Conservation (phyloP, 371 early-diverging fungal species). For the Sporodiniella umbellata region DNA sequence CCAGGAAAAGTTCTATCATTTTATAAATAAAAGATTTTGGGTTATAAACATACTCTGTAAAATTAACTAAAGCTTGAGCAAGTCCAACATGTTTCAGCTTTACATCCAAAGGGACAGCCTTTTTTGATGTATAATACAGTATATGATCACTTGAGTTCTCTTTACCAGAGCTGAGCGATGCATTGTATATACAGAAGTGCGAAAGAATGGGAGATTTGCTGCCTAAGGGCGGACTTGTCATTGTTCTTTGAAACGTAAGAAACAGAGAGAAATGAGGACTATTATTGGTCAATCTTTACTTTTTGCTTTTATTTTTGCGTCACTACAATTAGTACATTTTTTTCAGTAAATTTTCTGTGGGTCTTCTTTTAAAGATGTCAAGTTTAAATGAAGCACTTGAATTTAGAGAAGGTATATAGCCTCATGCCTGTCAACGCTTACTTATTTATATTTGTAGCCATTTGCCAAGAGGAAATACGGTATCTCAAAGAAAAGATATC, state of each 20-base stretch:
- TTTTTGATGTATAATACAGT: slow-evolving; percentile 71
- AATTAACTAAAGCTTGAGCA: slow-evolving; percentile 77
- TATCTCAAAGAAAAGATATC: neutral
- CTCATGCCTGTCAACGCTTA: neutral
- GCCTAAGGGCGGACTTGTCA: slow-evolving; percentile 17
- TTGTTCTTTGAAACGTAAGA: neutral
- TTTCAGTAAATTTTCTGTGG: neutral
- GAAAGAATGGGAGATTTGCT: slow-evolving; percentile 50
- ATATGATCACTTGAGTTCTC: slow-evolving; percentile 74
- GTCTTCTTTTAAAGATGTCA: neutral
- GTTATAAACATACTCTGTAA: slow-evolving; percentile 57
- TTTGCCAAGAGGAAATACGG: neutral
- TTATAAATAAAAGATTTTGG: neutral
- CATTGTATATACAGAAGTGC: slow-evolving; percentile 78
- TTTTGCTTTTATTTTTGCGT: neutral
- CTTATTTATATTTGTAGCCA: neutral
- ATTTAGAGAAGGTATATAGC: neutral
- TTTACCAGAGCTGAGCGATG: slow-evolving; percentile 66
- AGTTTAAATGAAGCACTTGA: neutral
- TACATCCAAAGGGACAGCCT: slow-evolving; percentile 71
- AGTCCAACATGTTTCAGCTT: slow-evolving; percentile 82
- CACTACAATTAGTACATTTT: neutral
- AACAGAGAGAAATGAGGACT: neutral
- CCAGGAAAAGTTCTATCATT: slow-evolving; percentile 63
- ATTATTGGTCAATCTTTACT: neutral